phyloP scores from a whole-genome alignment of 2,329 filamentous ascomycete species.

The Colletotrichum euphorbiae region DNA sequence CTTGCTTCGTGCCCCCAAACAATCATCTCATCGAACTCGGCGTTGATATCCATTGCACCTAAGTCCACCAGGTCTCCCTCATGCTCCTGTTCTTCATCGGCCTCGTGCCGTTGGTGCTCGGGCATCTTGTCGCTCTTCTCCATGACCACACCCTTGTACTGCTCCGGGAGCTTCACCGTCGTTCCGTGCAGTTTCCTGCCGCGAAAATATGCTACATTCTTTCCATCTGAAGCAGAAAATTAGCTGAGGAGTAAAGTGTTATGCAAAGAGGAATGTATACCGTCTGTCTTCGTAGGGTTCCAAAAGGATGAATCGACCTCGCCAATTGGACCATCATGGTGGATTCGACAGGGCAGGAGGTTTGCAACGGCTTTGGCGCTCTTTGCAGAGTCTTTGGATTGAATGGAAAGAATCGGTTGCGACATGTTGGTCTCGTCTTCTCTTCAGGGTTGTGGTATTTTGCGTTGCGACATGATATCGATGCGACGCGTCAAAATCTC shows the following conservation, averaged over 20 bases:
- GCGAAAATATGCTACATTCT: conserved; percentile 75
- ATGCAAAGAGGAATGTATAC: conserved; percentile 48
- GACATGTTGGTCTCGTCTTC: conserved; percentile 49
- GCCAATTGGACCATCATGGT: conserved; percentile 80
- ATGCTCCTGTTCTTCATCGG: conserved; percentile 57
- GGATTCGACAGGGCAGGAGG: conserved; percentile 82
- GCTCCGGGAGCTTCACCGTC: conserved; percentile 73
- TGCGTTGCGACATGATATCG: not conserved
- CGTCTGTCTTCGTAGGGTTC: conserved; percentile 65
- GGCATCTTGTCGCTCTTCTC: conserved; percentile 53
- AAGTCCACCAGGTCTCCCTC: conserved; percentile 54
- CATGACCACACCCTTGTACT: conserved; percentile 75
- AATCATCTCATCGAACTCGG: conserved; percentile 78
- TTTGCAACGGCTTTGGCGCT: conserved; percentile 67
- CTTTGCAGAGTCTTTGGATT: conserved; percentile 41
- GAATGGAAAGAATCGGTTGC: conserved; percentile 56
- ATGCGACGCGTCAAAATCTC: conserved; percentile 21
- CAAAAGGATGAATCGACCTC: conserved; percentile 73
- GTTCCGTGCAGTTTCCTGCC: conserved; percentile 83
- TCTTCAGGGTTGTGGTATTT: not conserved
- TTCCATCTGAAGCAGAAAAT: conserved; percentile 55
- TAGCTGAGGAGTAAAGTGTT: conserved; percentile 7
- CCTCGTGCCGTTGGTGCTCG: conserved; percentile 48
- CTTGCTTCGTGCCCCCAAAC: conserved; percentile 86
- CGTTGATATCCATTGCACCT: conserved; percentile 70